Evolutionary conservation across 179 eudicot genomes (phyloP), one percentile per base, ranked within the genome.

Genomic region (Actinidia arguta): DNA sequence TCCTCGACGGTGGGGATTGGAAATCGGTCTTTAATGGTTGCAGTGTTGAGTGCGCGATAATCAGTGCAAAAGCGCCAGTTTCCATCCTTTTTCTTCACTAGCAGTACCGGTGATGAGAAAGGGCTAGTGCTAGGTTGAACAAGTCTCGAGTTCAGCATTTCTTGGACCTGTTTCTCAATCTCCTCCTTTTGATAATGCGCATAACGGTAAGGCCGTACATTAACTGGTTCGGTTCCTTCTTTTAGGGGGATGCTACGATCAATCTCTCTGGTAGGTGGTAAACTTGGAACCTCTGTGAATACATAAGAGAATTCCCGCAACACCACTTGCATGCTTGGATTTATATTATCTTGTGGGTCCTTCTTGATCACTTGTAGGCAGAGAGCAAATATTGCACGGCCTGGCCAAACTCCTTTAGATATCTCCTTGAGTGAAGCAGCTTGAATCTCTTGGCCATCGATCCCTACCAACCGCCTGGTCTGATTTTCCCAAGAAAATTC

Each of bases 21-120:
- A 7, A 46, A 78, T 24, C 46, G 42, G 6, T 62, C 71, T 4
- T 61, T 62, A 9, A 62, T 39, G 3, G 56, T 78, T 0, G 12
- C 55, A 1, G 8, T 5, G 14, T 62, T 78, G 1, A 78, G 22
- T 10, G 20, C 56, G 1, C 80, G 3, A 62, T 78, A 62, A 18
- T 78, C 71, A 5, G 46, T 39, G 46, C 69, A 78, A 9, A 78
- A 1, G 1, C 80, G 4, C 80, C 80, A 78, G 16, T 18, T 24
- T 0, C 78, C 64, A 52, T 54, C 16, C 4, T 54, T 75, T 31
- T 75, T 54, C 24, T 74, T 50, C 7, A 27, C 63, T 55, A 54
- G 13, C 1, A 54, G 24, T 4, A 54, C 64, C 5, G 78, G 77
- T 0, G 58, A 73, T 0, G 61, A 50, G 6, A 6, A 73, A 0